Evolutionary conservation across 192 early-diverging fungal species (phyloP), one percentile per base, ranked within the genome.

Genomic region (Coemansia interrupta): DNA sequence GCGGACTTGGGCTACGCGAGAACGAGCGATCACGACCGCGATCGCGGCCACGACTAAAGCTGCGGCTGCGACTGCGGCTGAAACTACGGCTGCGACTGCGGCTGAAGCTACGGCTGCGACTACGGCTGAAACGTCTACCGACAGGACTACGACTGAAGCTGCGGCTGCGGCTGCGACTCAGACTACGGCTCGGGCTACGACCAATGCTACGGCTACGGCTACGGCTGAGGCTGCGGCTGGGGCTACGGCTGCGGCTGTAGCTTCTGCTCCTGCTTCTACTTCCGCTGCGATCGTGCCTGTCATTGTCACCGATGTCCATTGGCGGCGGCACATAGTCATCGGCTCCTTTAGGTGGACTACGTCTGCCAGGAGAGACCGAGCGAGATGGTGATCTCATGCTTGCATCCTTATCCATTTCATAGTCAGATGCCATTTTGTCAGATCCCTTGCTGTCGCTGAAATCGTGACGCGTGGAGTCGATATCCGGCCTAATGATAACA

Each of bases 281-380:
- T 38, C 68, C 47, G 47, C 56, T 56, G 44, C 36, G 32, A 28
- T n/a, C 15, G 38, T n/a, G 18, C 28, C 32, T 2, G 17, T 40
- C 29, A 20, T 41, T 43, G 39, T 20, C 53, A 17, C 40, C 29
- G 20, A 20, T 39, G 22, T 28, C 56, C 45, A 68, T 47, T 29
- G 72, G 66, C 23, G 72, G 66, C 22, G 72, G 63, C 39, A 52
- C 47, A 24, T 69, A 68, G 11, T 59, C 66, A 10, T 59, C 66
- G 5, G 43, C 66, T 13, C 18, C 13, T 1, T 28, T 54, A 26
- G 60, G 41, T 22, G 55, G 32, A 20, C 58, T 30, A 29, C 49
- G 66, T 3, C 55, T 44, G 43, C 19, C 39, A 17, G 57, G 56
- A 29, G 72, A 68, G 30, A n/a, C 14, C 49, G 72, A 68, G 38